Percentiles rank a stretch among this genome's conserved stretches.
Evolutionary conservation across 352 stramenopile species (phyloP).

Genomic region (Globisporangium splendens): DNA sequence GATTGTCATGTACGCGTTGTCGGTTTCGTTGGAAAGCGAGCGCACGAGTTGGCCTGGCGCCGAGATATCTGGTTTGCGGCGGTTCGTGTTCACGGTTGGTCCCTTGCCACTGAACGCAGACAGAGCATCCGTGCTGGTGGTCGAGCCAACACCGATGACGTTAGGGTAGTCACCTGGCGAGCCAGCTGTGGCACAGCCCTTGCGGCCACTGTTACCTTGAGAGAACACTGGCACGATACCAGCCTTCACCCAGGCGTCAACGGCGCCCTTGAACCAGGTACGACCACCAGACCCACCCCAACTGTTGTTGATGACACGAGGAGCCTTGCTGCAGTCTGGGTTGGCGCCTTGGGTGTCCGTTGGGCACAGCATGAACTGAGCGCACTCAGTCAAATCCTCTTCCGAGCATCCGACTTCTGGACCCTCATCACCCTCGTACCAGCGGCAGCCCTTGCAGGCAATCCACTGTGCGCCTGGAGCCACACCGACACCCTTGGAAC

Average conservation of each 20-base stretch:
- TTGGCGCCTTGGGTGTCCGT: not conserved
- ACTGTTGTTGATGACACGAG: conserved; percentile 18
- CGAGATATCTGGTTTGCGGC: conserved; percentile 25
- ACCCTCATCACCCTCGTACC: conserved; percentile 4
- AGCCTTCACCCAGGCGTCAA: conserved; percentile 21
- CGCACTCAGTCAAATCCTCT: conserved; percentile 4
- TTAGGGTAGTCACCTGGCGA: conserved; percentile 27
- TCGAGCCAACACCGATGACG: conserved; percentile 37
- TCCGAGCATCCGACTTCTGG: conserved; percentile 9
- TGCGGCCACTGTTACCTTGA: conserved; percentile 10
- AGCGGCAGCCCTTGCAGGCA: conserved; percentile 16
- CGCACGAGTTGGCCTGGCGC: conserved; percentile 14
- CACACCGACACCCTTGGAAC: conserved; percentile 14
- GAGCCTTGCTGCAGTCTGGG: conserved; percentile 8
- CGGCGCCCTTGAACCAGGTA: conserved; percentile 8
- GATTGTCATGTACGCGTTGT: conserved; percentile 7
- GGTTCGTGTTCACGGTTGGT: conserved; percentile 5
- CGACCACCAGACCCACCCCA: conserved; percentile 14
- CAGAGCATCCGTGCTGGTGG: conserved; percentile 16
- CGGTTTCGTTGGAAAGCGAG: conserved; percentile 3
- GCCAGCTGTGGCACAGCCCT: conserved; percentile 18
- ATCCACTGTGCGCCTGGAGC: conserved; percentile 17
- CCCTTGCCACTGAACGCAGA: conserved; percentile 24
- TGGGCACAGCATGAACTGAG: conserved; percentile 10
- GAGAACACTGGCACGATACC: conserved; percentile 24